Conservation (phyloP, 306 rosid species). For the Vachellia pachyceras region DNA sequence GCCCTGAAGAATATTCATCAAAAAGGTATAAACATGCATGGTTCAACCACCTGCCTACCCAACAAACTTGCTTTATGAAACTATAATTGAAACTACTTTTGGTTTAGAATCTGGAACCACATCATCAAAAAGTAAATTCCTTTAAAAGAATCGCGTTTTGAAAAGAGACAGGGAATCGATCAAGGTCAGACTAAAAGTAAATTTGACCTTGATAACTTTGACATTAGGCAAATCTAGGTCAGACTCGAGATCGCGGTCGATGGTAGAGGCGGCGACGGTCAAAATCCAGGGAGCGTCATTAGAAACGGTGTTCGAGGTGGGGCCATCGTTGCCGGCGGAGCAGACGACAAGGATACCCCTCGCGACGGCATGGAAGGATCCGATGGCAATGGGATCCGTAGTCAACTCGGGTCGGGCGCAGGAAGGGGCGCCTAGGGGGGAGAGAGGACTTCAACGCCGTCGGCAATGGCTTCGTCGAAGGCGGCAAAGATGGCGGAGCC, state of each 20-base stretch:
- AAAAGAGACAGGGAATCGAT: neutral
- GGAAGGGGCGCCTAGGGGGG: slow-evolving; percentile 50
- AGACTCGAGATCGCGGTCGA: slow-evolving; percentile 73
- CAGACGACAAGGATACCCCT: slow-evolving; percentile 71
- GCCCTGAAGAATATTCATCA: slow-evolving; percentile 50
- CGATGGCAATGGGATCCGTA: slow-evolving; percentile 61
- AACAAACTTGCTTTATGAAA: neutral
- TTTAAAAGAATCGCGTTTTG: neutral
- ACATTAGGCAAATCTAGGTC: slow-evolving; percentile 56
- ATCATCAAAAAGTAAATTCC: neutral
- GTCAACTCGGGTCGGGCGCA: neutral
- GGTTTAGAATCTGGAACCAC: too few relatives aligned
- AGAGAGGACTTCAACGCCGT: slow-evolving; percentile 81
- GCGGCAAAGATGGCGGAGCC: slow-evolving; percentile 71
- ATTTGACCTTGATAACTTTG: slow-evolving; percentile 61
- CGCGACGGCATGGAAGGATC: slow-evolving; percentile 84
- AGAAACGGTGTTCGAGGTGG: slow-evolving; percentile 24
- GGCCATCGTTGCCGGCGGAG: slow-evolving; percentile 79
- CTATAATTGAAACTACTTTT: neutral
- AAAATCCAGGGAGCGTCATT: slow-evolving; percentile 85
- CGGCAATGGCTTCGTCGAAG: slow-evolving; percentile 77
- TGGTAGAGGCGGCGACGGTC: slow-evolving; percentile 82
- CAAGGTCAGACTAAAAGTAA: too few relatives aligned
- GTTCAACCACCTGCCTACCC: neutral
- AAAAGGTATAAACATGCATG: slow-evolving; percentile 5